These are phyloP conservation scores for Magnolia changhungtana DNA, from an alignment of 164 flowering plant genomes.

Conservation along the genomic window DNA sequence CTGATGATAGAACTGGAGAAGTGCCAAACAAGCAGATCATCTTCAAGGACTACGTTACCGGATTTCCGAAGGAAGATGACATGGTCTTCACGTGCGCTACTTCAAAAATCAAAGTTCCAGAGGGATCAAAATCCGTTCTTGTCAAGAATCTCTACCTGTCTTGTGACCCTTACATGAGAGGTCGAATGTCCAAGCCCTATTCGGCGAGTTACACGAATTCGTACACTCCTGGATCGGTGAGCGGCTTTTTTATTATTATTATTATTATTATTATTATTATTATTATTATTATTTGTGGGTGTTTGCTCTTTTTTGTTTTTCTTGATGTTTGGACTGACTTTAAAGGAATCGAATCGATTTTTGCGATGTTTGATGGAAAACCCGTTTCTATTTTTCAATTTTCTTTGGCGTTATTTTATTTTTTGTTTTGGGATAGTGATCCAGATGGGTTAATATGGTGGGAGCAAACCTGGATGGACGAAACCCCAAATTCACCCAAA, in stretches of 20 bases:
- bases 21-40: conserved; percentile 13
- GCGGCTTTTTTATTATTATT: not conserved
- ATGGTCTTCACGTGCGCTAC: conserved; percentile 5
- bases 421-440: not conserved
- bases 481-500: not conserved
- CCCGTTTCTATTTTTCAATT: not conserved
- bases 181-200: conserved; percentile 15
- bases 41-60: conserved; percentile 3
- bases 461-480: not conserved
- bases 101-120: conserved; percentile 4
- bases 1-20: not conserved
- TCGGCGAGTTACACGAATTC: conserved; percentile 3
- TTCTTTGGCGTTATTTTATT: not conserved
- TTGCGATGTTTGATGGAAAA: not conserved
- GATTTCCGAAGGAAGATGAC: conserved; percentile 16
- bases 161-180: conserved; percentile 35
- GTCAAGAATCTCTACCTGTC: conserved; percentile 42
- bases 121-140: conserved; percentile 11
- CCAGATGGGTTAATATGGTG: not conserved
- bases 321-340: not conserved
- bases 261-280: not conserved
- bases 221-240: conserved; percentile 24
- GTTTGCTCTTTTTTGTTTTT: not conserved
- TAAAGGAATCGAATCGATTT: not conserved
- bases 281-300: not conserved